Percentiles rank a stretch among this genome's conserved stretches.
These are phyloP conservation scores for Fennellomyces sp. DNA, from an alignment of 371 early-diverging fungal genomes.

Conservation along the genomic window DNA sequence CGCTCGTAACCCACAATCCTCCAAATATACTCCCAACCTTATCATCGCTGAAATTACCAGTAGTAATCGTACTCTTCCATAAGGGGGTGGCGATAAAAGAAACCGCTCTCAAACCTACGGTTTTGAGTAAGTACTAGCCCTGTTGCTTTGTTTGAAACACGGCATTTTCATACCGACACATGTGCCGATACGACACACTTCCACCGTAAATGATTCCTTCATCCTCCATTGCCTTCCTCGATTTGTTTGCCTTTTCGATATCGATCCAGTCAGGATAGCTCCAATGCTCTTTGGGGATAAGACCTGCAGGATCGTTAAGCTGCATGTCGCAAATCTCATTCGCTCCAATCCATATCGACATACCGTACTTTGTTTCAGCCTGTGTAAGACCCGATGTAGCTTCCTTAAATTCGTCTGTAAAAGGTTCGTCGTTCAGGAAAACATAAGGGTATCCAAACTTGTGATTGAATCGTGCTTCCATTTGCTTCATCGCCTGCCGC, in stretches of 20 bases:
- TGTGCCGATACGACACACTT: slow-evolving; percentile 88
- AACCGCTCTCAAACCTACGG: slow-evolving; percentile 81
- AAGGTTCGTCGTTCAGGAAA: slow-evolving; percentile 81
- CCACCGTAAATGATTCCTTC: slow-evolving; percentile 86
- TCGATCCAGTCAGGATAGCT: slow-evolving; percentile 85
- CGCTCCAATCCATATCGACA: not conserved
- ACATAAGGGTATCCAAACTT: slow-evolving; percentile 90
- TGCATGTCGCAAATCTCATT: slow-evolving; percentile 26
- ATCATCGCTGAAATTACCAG: slow-evolving; percentile 59
- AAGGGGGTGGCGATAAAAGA: slow-evolving; percentile 83
- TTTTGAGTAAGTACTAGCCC: not conserved
- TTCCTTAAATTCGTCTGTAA: slow-evolving; percentile 78
- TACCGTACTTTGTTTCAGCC: slow-evolving; percentile 53
- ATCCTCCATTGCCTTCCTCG: slow-evolving; percentile 59
- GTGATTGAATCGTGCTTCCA: slow-evolving; percentile 86
- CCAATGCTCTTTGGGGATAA: slow-evolving; percentile 72
- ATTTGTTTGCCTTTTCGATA: slow-evolving; percentile 58
- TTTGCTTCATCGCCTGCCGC: slow-evolving; percentile 65
- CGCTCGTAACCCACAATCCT: not conserved
- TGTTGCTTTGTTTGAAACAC: not conserved
- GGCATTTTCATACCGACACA: slow-evolving; percentile 74
- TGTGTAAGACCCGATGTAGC: slow-evolving; percentile 46
- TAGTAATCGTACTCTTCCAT: slow-evolving; percentile 86
- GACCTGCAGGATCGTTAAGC: slow-evolving; percentile 58
- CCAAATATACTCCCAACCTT: not conserved